A percentile compares a stretch with the other conserved stretches of the same genome.
Evolutionary conservation across 1,284 basidiomycete genomes (phyloP).

Genomic region (Sutorius eximius): DNA sequence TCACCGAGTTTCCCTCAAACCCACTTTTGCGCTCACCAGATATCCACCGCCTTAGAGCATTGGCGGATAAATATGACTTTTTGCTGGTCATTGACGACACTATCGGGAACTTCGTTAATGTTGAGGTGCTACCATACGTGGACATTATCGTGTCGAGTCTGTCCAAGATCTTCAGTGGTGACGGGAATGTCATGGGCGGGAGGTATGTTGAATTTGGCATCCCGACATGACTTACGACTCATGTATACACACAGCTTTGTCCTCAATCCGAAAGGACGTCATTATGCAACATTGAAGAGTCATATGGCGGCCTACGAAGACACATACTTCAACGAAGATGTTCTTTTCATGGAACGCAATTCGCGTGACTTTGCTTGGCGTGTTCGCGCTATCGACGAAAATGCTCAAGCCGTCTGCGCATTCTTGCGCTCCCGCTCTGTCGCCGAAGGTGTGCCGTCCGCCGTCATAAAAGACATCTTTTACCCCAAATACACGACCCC

Average conservation of each 20-base stretch:
- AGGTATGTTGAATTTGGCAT: conserved; percentile 55
- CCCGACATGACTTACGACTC: neutral
- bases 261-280: conserved; percentile 76
- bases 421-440: conserved; percentile 68
- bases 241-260: conserved; percentile 52
- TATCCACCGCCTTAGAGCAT: conserved; percentile 70
- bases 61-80: conserved; percentile 91
- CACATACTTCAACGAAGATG: conserved; percentile 88
- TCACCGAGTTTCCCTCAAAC: conserved; percentile 93
- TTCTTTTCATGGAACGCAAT: conserved; percentile 97
- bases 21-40: conserved; percentile 87
- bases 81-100: conserved; percentile 94
- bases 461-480: conserved; percentile 76
- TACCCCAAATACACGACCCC: conserved; percentile 87
- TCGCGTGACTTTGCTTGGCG: conserved; percentile 88
- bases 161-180: conserved; percentile 95
- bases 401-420: conserved; percentile 81
- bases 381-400: conserved; percentile 77
- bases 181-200: conserved; percentile 97
- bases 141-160: conserved; percentile 95
- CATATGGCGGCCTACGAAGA: conserved; percentile 81
- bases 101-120: conserved; percentile 95
- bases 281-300: conserved; percentile 67
- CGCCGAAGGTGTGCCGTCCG: conserved; percentile 34
- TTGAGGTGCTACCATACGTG: conserved; percentile 86